phyloP scores from a whole-genome alignment of 73 alveolate genomes.

The Symbiodinium pilosum region DNA sequence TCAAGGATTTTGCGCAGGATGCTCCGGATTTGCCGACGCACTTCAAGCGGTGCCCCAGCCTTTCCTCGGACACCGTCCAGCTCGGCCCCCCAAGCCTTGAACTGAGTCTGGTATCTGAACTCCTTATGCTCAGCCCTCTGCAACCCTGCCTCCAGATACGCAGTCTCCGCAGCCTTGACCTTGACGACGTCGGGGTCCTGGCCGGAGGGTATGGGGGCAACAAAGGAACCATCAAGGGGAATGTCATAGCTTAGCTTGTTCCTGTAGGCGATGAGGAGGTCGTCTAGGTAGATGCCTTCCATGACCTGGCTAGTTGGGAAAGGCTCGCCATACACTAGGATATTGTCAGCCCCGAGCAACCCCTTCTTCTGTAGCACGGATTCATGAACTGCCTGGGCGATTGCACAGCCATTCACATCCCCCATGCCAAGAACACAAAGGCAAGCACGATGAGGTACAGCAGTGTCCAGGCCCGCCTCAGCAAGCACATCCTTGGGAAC shows the following conservation, averaged over 20 bases:
- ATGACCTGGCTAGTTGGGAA: background rate
- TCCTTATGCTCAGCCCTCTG: constrained; percentile 15
- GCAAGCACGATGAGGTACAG: background rate
- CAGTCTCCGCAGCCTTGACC: background rate
- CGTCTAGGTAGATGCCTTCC: constrained; percentile 13
- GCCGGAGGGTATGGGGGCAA: background rate
- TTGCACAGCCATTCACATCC: background rate
- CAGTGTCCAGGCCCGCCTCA: background rate
- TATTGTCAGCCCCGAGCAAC: background rate
- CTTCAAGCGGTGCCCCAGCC: background rate
- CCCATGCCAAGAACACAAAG: constrained; percentile 47
- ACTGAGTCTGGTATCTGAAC: background rate
- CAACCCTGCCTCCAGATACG: background rate
- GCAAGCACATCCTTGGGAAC: background rate
- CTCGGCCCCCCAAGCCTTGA: constrained; percentile 53
- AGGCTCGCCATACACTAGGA: background rate
- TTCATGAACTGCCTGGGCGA: constrained; percentile 39
- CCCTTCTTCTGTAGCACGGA: background rate
- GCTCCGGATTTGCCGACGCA: background rate
- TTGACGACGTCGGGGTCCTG: background rate
- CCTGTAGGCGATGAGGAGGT: background rate
- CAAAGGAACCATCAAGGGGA: constrained; percentile 16
- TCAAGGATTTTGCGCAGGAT: background rate
- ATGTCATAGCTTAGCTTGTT: background rate
- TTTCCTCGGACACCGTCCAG: background rate